Base-by-base conservation (phyloP, 108 stramenopile species). In the Discostella stelligeroides region DNA sequence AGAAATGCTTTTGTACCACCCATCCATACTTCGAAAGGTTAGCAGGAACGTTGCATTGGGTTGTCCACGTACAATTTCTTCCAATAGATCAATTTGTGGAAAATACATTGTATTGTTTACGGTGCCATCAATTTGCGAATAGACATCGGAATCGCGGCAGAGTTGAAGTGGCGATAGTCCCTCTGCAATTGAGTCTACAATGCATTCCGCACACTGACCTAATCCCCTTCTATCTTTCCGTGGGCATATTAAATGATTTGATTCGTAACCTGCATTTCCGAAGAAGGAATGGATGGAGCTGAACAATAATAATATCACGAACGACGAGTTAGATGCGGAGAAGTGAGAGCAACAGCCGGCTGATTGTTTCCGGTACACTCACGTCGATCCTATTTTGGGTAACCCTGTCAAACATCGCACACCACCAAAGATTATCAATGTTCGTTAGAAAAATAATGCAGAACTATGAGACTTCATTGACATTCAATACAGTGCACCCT, bases 31-130 rank as follows among this genome's bases (percentile, higher is more conserved):
- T 9, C 72, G 72, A 28, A 73, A 73, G 21, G 72, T 73, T 20
- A 73, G 30, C 18, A 73, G 15, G 62, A 34, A 73, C 1, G 72
- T 73, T 12, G 72, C 64, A 24, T 73, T 73, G 45, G 57, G 64
- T 20, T 65, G 45, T 39, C 25, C 58, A 12, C 7, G 15, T 0
- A 58, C 18, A 5, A 72, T 56, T 34, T 72, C 71, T 27, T 64
- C 62, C 27, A 72, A 42, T 1, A 63, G 29, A 27, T 54, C 29
- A 14, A 72, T 34, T 28, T 72, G 49, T 8, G 49, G 47, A 40
- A 48, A 65, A 28, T 58, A 58, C 30, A 37, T 20, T 18, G 6
- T 41, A 0, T 37, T n/a, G 15, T 39, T 37, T n/a, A 17, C 39
- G 2, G 5, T 17, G 38, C 57, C 57, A 28, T 58, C 20, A 37